These are phyloP conservation scores for Globisporangium nunn DNA, from an alignment of 352 stramenopile species.

Conservation along the genomic window DNA sequence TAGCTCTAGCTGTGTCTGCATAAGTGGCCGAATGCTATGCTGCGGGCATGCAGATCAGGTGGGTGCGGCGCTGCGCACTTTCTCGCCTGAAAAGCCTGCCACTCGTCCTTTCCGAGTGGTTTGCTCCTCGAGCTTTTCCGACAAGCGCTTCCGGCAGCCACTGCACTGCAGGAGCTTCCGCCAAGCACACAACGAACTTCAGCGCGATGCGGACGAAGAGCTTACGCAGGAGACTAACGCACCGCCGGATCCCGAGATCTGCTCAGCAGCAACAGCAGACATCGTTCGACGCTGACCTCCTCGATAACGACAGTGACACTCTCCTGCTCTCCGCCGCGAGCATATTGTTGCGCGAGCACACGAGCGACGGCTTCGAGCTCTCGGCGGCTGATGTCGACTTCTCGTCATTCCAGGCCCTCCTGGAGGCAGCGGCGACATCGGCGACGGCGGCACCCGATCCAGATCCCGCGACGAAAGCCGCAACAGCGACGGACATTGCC, in stretches of 20 bases:
- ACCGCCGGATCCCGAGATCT: neutral
- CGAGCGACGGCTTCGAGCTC: neutral
- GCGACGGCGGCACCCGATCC: neutral
- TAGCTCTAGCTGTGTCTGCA: neutral
- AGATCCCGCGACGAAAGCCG: too few relatives aligned
- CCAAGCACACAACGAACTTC: neutral
- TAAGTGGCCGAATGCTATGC: too few relatives aligned
- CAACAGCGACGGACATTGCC: neutral
- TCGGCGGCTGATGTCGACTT: neutral
- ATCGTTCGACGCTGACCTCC: neutral
- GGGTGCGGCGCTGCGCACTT: too few relatives aligned
- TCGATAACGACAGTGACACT: neutral
- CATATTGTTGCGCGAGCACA: neutral
- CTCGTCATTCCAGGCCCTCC: constrained; percentile 1
- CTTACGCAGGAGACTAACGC: neutral
- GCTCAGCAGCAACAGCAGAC: neutral
- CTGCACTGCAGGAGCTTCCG: too few relatives aligned
- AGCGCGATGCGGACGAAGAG: neutral
- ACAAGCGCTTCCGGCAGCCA: too few relatives aligned
- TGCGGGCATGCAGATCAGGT: too few relatives aligned
- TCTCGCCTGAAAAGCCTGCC: too few relatives aligned
- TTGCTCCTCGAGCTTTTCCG: too few relatives aligned
- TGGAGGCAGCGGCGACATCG: neutral
- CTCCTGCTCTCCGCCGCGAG: neutral
- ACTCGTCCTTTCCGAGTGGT: too few relatives aligned